A percentile compares a stretch with the other conserved stretches of the same genome.
Conservation (phyloP, 2,329 filamentous ascomycete genomes). For the Hymenotorrendiella dingleyae region DNA sequence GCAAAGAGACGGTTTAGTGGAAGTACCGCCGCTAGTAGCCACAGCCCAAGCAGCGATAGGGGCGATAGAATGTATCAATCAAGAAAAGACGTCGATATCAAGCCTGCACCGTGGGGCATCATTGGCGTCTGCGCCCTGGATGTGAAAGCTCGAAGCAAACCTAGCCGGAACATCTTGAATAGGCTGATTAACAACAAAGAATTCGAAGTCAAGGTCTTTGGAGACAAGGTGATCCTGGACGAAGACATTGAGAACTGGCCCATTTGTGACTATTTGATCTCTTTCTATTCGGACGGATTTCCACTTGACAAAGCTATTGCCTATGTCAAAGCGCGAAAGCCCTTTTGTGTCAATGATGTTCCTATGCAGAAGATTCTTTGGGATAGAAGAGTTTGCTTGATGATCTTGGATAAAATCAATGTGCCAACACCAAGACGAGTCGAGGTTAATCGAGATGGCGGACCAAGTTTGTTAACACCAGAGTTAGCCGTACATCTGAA, state of each 20-base stretch:
- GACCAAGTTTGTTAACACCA: conserved; percentile 69
- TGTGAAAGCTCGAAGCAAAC: conserved; percentile 93
- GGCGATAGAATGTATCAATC: conserved; percentile 52
- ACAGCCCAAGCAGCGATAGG: conserved; percentile 71
- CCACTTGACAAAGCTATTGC: conserved; percentile 95
- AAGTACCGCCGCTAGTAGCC: conserved; percentile 75
- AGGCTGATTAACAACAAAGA: conserved; percentile 83
- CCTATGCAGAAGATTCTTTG: conserved; percentile 96
- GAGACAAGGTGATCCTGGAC: conserved; percentile 96
- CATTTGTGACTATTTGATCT: conserved; percentile 86
- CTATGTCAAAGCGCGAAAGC: conserved; percentile 87
- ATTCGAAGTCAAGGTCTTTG: conserved; percentile 96
- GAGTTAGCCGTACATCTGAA: conserved; percentile 77
- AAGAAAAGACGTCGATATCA: conserved; percentile 54
- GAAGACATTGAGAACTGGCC: conserved; percentile 97
- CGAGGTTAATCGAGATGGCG: conserved; percentile 90
- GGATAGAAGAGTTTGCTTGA: conserved; percentile 87
- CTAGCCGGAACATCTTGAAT: conserved; percentile 92
- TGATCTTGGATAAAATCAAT: conserved; percentile 79
- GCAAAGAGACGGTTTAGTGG: conserved; percentile 72
- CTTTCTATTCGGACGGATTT: conserved; percentile 97
- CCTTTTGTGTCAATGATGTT: conserved; percentile 95
- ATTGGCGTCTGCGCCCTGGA: conserved; percentile 96
- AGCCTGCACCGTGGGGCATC: conserved; percentile 55
- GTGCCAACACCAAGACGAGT: conserved; percentile 85